A percentile compares a stretch with the other conserved stretches of the same genome.
Evolutionary conservation across 78 protist genomes (phyloP).

Genomic region (Dictyostelium capitatum): DNA sequence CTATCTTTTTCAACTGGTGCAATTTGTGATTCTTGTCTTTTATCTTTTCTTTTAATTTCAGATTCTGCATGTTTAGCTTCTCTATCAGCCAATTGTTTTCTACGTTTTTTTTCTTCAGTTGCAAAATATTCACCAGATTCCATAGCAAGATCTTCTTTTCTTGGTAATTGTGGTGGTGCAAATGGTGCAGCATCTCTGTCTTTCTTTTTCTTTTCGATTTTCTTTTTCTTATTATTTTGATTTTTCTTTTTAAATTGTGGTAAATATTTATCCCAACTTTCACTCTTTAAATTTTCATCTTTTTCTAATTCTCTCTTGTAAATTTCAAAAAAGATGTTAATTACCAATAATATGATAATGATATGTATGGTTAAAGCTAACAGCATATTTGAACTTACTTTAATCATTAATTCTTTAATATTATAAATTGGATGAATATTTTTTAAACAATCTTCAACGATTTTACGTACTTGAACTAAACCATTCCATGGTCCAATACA

Average conservation of each 20-base stretch:
- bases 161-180: slow-evolving; percentile 55
- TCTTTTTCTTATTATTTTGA: slow-evolving; percentile 12
- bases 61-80: slow-evolving; percentile 60
- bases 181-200: slow-evolving; percentile 63
- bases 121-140: slow-evolving; percentile 96
- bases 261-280: slow-evolving; percentile 97
- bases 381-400: too few species aligned
- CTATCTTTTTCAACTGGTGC: slow-evolving; percentile 60
- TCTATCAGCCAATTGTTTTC: slow-evolving; percentile 31
- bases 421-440: slow-evolving; percentile 99
- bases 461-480: slow-evolving; percentile 88
- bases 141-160: slow-evolving; percentile 90
- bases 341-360: too few species aligned
- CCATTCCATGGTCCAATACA: slow-evolving; percentile 96
- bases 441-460: slow-evolving; percentile 98
- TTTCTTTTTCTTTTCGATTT: slow-evolving; percentile 60
- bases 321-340: too few species aligned
- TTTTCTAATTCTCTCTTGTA: slow-evolving; percentile 96
- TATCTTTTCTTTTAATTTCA: slow-evolving; percentile 25
- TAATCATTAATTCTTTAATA: slow-evolving; percentile 98
- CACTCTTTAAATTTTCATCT: slow-evolving; percentile 89
- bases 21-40: slow-evolving; percentile 10
- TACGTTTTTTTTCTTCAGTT: slow-evolving; percentile 74
- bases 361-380: too few species aligned
- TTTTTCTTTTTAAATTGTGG: slow-evolving; percentile 96